Percentiles rank a stretch among this genome's conserved stretches.
phyloP scores from a whole-genome alignment of 2,329 filamentous ascomycete species.

The Apiospora koreana region DNA sequence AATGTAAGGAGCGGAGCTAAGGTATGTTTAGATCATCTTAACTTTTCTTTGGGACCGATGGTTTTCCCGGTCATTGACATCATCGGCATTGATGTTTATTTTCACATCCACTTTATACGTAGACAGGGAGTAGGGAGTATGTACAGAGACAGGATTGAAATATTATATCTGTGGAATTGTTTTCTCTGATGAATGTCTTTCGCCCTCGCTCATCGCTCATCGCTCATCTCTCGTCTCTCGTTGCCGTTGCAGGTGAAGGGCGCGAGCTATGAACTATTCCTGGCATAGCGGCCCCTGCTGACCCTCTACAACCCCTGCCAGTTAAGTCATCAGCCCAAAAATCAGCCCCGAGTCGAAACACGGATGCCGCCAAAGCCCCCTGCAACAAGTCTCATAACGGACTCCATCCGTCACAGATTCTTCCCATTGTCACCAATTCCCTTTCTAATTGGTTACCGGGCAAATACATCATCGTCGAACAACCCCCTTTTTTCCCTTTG shows the following conservation, averaged over 20 bases:
- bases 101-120: too few species aligned
- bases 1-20: background rate
- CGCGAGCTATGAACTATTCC: background rate
- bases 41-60: background rate
- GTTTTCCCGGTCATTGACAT: background rate
- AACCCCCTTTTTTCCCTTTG: background rate
- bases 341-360: constrained; percentile 4
- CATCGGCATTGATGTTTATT: background rate
- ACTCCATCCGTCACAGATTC: constrained; percentile 7
- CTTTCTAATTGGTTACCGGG: constrained; percentile 2
- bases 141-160: too few species aligned
- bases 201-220: background rate
- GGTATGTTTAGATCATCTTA: background rate
- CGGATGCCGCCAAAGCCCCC: constrained; percentile 6
- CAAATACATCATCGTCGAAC: background rate
- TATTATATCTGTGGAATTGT: too few species aligned
- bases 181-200: too few species aligned
- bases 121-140: too few species aligned
- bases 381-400: constrained; percentile 6
- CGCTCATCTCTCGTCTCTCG: background rate
- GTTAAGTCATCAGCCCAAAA: background rate
- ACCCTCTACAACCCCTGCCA: background rate
- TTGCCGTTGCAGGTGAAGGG: background rate
- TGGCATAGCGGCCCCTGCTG: background rate
- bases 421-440: background rate